phyloP scores from a whole-genome alignment of 257 asterid species.

The Lavandula angustifolia region DNA sequence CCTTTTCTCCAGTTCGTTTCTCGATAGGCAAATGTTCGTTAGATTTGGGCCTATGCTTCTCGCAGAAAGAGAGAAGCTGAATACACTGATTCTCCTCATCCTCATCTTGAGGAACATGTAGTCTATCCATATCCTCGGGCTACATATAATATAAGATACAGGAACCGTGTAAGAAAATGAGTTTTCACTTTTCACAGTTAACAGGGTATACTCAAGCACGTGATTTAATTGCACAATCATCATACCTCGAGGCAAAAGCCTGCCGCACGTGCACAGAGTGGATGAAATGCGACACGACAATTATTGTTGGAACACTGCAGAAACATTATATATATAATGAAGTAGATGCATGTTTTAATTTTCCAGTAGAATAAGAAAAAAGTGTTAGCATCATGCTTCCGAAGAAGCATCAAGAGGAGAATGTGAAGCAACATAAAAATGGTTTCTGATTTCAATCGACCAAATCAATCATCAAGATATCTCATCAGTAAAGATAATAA shows the following conservation, averaged over 20 bases:
- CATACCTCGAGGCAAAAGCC: slow-evolving; percentile 96
- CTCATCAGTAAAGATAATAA: slow-evolving; percentile 1
- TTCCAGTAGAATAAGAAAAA: slow-evolving; percentile 18
- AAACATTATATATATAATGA: slow-evolving; percentile 26
- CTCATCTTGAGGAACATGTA: slow-evolving; percentile 74
- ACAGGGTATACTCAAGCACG: slow-evolving; percentile 7
- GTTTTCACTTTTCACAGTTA: not conserved
- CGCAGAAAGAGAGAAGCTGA: slow-evolving; percentile 87
- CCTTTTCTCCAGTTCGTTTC: slow-evolving; percentile 48
- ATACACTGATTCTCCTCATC: slow-evolving; percentile 89
- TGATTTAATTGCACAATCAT: slow-evolving; percentile 22
- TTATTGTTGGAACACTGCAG: slow-evolving; percentile 84
- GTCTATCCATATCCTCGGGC: slow-evolving; percentile 88
- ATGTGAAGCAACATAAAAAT: slow-evolving; percentile 18
- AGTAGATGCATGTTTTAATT: not conserved
- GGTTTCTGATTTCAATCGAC: slow-evolving; percentile 16
- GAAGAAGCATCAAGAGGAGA: slow-evolving; percentile 6
- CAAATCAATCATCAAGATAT: slow-evolving; percentile 20
- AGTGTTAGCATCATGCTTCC: not conserved
- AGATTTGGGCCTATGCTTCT: slow-evolving; percentile 80
- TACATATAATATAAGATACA: slow-evolving; percentile 35
- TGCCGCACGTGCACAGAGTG: slow-evolving; percentile 99
- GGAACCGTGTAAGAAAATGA: slow-evolving; percentile 15
- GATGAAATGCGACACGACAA: slow-evolving; percentile 93
- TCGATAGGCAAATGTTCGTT: slow-evolving; percentile 53